These are phyloP conservation scores for Euphorbia tirucalli DNA, from an alignment of 345 rosid species.

Conservation along the genomic window DNA sequence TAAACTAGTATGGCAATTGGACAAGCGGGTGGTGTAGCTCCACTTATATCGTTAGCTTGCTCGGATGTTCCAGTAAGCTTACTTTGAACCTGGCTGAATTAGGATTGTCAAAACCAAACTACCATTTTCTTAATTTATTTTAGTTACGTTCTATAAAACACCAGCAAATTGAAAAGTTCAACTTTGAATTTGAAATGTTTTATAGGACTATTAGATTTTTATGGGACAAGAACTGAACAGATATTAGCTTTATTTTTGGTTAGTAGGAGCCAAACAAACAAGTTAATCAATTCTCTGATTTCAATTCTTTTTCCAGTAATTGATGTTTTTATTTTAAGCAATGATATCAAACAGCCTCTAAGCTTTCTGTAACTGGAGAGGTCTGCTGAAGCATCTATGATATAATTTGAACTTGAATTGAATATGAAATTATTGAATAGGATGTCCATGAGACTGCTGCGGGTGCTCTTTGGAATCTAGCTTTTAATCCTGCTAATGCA, in stretches of 20 bases:
- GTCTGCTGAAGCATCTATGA: neutral
- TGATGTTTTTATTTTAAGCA: neutral
- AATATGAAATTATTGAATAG: conserved; percentile 15
- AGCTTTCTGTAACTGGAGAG: neutral
- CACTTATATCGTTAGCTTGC: conserved; percentile 37
- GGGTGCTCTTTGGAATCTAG: conserved; percentile 53
- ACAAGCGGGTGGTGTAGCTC: conserved; percentile 42
- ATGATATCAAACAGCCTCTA: neutral
- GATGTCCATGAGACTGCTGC: conserved; percentile 55
- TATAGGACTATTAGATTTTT: neutral
- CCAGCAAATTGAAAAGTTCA: neutral
- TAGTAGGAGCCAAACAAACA: conserved; percentile 1
- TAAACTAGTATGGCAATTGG: conserved; percentile 41
- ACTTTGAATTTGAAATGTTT: neutral
- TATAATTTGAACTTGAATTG: neutral
- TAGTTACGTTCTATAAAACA: neutral
- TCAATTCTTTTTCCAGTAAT: neutral
- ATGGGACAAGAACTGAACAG: neutral
- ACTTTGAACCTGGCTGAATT: conserved; percentile 1
- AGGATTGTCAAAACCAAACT: neutral
- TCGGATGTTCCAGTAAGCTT: conserved; percentile 32
- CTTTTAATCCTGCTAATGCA: conserved; percentile 40
- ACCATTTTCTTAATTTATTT: neutral
- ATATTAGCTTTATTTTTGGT: neutral
- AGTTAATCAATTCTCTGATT: neutral